These are phyloP conservation scores for Macrolepiota fuliginosa DNA, from an alignment of 768 basidiomycete genomes.

Conservation along the genomic window DNA sequence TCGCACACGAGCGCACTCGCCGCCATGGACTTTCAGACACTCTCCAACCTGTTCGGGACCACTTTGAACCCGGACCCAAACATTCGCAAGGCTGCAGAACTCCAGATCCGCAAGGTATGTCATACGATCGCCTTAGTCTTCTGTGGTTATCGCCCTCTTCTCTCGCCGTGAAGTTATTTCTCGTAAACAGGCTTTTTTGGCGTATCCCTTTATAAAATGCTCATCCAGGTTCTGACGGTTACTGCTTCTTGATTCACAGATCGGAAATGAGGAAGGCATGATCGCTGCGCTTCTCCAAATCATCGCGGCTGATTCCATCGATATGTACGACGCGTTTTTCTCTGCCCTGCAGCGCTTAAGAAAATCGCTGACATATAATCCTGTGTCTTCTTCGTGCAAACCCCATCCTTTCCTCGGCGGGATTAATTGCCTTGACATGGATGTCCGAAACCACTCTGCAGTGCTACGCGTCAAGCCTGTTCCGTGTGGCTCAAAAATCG, in stretches of 20 bases:
- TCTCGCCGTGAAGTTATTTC: background rate
- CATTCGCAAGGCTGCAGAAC: constrained; percentile 80
- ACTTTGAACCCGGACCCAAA: constrained; percentile 85
- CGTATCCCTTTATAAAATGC: background rate
- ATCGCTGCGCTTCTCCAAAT: constrained; percentile 84
- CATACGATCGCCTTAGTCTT: background rate
- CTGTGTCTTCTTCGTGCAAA: background rate
- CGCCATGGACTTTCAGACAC: constrained; percentile 71
- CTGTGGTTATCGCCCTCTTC: background rate
- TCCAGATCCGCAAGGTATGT: constrained; percentile 81
- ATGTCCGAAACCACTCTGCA: constrained; percentile 30
- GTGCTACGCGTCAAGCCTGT: constrained; percentile 81
- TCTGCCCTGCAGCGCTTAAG: constrained; percentile 11
- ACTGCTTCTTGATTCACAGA: constrained; percentile 36
- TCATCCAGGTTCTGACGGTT: background rate
- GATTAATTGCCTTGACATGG: background rate
- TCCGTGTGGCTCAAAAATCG: constrained; percentile 92
- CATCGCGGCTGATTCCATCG: constrained; percentile 73
- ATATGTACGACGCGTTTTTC: constrained; percentile 59
- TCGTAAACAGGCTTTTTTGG: background rate
- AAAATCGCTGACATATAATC: background rate
- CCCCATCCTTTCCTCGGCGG: background rate
- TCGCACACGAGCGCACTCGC: constrained; percentile 1
- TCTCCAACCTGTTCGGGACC: constrained; percentile 76
- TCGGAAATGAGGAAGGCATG: constrained; percentile 79